Base-by-base conservation (phyloP, 306 rosid species). In the Prunus campanulata region DNA sequence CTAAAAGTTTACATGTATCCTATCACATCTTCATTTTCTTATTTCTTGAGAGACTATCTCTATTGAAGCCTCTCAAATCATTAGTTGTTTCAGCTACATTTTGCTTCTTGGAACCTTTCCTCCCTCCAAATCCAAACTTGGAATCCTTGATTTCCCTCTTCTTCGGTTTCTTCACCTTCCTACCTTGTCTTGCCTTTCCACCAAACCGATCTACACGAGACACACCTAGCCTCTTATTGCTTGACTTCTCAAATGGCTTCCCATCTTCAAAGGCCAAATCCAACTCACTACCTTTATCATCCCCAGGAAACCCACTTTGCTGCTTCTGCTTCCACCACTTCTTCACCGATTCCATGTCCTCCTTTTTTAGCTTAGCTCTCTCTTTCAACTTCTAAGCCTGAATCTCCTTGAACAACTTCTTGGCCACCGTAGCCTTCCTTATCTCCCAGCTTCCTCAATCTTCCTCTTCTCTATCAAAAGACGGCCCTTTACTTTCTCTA, bases 251-350 rank as follows among this genome's bases (percentile, higher is more conserved):
- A 8, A 93, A 93, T 18, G 80, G 75, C 65, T 90, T 93, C 42
- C 94, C 98, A 68, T 90, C 93, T 75, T 91, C 93, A 44, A 93
- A 90, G 52, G 78, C 55, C 3, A 86, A 87, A 66, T 77, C 81
- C 64, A 80, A 51, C 70, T 85, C 91, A 0, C 66, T 82, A 59
- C 77, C 91, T 60, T 84, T 81, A 25, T 68, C 93, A 7, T 68
- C 85, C 13, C 81, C 91, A 16, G 97, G 84, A 83, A 91, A 90
- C 52, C 97, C 97, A 6, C 90, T 91, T 79, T 86, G 90, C 56
- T 93, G 93, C 80, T 96, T 91, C 82, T 93, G 96, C 81, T 91
- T 91, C 90, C 98, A 88, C 98, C 98, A 93, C 79, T 90, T 91
- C 88, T 93, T 91, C 77, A 91, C 97, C 63, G 98, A 90, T 71